Base-by-base conservation (phyloP, 306 rosid species). In the Carpinus fangiana region DNA sequence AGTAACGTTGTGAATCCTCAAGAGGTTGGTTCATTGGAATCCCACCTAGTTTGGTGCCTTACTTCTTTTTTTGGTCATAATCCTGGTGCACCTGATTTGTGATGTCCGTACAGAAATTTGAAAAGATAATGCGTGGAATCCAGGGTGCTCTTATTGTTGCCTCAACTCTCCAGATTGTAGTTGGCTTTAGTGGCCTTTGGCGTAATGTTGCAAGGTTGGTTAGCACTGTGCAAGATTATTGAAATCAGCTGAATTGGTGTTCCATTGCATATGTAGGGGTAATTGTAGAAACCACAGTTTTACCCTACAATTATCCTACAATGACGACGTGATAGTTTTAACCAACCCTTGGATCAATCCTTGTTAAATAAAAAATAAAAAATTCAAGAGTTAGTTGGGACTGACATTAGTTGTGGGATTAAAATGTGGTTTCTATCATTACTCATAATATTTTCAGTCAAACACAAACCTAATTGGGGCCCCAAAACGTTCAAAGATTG, bases 121-220 rank as follows among this genome's bases (percentile, higher is more conserved):
- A 89, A 89, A 92, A 61, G 88, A 94, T 94, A 72, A 90, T 94
- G 95, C 94, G 97, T 9, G 98, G 95, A 77, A 94, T 91, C 38
- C 98, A 94, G 82, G 98, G 98, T 73, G 95, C 98, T 9, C 98
- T 94, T 23, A 92, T 94, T 83, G 93, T 94, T 73, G 97, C 98
- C 78, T 94, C 98, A n/a, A 89, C 93, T 73, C 89, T 94, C 60
- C 98, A 94, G 85, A 94, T 92, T 77, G 98, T 94, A 67, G n/a
- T 94, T n/a, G 98, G 98, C 23, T 94, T 94, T 80, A 94, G 98
- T 73, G 98, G 98, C 79, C 95, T 94, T 71, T 94, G 98, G 98
- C 97, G 98, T 71, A 94, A 92, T 82, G 91, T 94, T 56, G 97
- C 93, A 23, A 92, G 98, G 98, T 94, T 81, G 70, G 70, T 79